Percentiles rank a stretch among this genome's conserved stretches.
Evolutionary conservation across 2,329 filamentous ascomycete genomes (phyloP).

Genomic region (Chaetomium globosum): DNA sequence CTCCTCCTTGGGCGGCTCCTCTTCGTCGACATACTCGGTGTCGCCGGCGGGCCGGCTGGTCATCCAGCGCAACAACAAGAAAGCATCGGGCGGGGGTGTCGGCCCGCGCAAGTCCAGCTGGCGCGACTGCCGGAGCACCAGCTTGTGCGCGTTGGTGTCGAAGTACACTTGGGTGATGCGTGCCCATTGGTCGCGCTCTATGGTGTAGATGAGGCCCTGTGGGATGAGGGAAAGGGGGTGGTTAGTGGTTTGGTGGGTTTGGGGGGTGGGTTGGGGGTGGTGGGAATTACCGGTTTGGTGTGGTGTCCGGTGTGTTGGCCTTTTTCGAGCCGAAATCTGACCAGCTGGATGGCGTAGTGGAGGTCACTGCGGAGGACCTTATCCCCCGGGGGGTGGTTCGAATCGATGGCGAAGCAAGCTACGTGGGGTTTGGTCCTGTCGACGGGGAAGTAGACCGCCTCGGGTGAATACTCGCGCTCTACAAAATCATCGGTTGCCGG

Average conservation of each 20-base stretch:
- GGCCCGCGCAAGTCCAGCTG: conserved; percentile 9
- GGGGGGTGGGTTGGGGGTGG: not conserved
- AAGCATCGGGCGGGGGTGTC: conserved; percentile 4
- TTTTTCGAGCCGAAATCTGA: conserved; percentile 2
- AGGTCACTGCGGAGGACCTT: conserved; percentile 11
- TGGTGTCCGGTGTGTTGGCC: conserved; percentile 12
- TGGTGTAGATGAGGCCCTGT: conserved; percentile 13
- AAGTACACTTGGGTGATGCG: conserved; percentile 15
- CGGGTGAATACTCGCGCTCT: not conserved
- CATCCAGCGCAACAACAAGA: conserved; percentile 3
- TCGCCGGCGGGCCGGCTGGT: conserved; percentile 10
- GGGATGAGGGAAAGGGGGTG: not conserved
- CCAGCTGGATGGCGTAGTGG: conserved; percentile 4
- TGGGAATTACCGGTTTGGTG: conserved; percentile 11
- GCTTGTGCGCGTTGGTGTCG: conserved; percentile 4
- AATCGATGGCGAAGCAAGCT: conserved; percentile 6
- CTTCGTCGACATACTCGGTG: conserved; percentile 10
- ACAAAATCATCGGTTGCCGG: no score
- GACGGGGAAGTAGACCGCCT: conserved; percentile 8
- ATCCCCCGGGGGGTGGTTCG: not conserved
- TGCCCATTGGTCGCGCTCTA: conserved; percentile 8
- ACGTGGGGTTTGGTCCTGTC: conserved; percentile 10
- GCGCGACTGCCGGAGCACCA: conserved; percentile 17
- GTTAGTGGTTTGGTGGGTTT: not conserved
- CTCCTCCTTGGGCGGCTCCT: conserved; percentile 2